Evolutionary conservation across 208 protist genomes (phyloP).

Genomic region (Perkinsela sp.): DNA sequence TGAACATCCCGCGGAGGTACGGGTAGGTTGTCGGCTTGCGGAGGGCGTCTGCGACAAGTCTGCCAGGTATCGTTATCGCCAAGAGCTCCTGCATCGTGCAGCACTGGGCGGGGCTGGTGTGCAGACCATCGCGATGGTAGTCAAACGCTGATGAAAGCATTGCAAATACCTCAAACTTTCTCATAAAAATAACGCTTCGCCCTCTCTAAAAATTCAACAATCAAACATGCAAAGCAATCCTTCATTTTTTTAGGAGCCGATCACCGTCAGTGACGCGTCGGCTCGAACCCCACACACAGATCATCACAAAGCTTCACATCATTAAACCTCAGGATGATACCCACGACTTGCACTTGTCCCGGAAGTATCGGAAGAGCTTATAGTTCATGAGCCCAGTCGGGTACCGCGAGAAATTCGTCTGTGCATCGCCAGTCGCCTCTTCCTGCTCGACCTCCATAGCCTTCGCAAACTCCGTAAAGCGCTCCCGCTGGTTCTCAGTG

Average conservation of each 20-base stretch:
- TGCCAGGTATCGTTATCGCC: not conserved
- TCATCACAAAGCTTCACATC: too few species aligned
- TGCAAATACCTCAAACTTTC: too few species aligned
- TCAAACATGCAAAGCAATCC: too few species aligned
- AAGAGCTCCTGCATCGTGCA: not conserved
- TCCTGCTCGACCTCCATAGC: conserved; percentile 3
- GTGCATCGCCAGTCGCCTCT: not conserved
- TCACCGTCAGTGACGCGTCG: too few species aligned
- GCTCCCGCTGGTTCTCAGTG: conserved; percentile 30
- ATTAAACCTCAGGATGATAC: not conserved
- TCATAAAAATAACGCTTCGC: too few species aligned
- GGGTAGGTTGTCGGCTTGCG: not conserved
- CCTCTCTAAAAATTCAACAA: too few species aligned
- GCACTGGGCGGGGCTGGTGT: too few species aligned
- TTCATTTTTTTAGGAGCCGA: too few species aligned
- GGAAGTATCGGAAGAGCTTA: not conserved
- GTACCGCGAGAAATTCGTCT: not conserved
- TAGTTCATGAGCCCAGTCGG: not conserved
- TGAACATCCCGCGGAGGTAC: not conserved
- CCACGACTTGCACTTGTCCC: not conserved
- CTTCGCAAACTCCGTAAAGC: conserved; percentile 44
- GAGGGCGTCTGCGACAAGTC: not conserved
- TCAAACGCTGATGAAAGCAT: too few species aligned
- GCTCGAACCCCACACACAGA: too few species aligned
- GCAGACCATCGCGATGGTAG: too few species aligned